Evolutionary conservation across 352 stramenopile species (phyloP).

Genomic region (Pelagophyceae sp.): DNA sequence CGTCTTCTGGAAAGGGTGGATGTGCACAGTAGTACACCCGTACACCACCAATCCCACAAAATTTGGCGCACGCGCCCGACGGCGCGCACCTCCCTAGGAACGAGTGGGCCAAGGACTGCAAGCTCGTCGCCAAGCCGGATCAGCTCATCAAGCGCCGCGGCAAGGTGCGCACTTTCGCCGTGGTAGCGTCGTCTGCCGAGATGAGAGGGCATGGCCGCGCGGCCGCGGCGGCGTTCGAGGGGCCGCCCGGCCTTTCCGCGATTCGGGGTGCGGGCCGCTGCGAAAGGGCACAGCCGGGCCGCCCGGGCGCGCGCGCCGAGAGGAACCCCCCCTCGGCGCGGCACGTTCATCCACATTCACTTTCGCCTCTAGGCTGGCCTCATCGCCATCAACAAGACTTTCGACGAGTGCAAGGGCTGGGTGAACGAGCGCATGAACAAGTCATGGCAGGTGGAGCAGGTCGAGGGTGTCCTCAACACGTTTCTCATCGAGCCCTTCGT

Average conservation of each 20-base stretch:
- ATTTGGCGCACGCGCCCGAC: conserved; percentile 49
- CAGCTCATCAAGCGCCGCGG: conserved; percentile 92
- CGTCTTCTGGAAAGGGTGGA: too few relatives aligned
- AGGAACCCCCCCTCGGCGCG: too few relatives aligned
- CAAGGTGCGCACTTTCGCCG: conserved; percentile 63
- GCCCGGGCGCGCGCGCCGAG: too few relatives aligned
- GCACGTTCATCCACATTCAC: too few relatives aligned
- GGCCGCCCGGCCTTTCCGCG: too few relatives aligned
- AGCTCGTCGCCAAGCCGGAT: conserved; percentile 92
- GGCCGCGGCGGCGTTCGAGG: too few relatives aligned
- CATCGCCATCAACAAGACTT: conserved; percentile 84
- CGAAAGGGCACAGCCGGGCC: too few relatives aligned
- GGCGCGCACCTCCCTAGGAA: conserved; percentile 38
- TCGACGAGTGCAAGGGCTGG: conserved; percentile 79
- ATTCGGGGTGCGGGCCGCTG: too few relatives aligned
- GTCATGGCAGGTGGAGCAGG: conserved; percentile 74
- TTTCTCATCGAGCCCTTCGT: conserved; percentile 97
- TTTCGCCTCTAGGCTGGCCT: conserved; percentile 57
- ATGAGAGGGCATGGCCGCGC: too few relatives aligned
- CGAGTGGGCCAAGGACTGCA: conserved; percentile 65
- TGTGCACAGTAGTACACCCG: too few relatives aligned
- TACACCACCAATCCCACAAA: conserved; percentile 31
- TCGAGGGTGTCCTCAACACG: conserved; percentile 79
- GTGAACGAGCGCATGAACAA: conserved; percentile 83
- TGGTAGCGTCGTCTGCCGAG: too few relatives aligned